Base-by-base conservation (phyloP, 257 asterid species). In the Nicotiana tomentosiformis region DNA sequence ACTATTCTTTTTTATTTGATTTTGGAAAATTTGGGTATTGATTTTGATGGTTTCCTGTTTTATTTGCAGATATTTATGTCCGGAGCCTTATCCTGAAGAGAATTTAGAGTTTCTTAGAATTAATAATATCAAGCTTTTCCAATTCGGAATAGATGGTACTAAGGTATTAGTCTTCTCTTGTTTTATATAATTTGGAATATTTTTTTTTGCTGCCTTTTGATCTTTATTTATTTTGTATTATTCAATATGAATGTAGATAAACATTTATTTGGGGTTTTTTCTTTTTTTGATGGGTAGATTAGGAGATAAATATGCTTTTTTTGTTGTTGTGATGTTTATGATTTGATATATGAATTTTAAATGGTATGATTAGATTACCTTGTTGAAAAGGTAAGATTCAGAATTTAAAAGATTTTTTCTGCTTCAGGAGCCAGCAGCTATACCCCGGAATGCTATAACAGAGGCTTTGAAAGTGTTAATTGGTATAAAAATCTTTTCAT, bases 81-180 rank as follows among this genome's bases (percentile, higher is more conserved):
- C 88, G 2, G 91, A 85, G 84, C 87, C 87, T 14, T 89, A 89
- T 66, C 91, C 91, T 0, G 88, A 83, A 58, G 88, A 87, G 86
- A 83, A 85, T 72, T 83, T 55, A 55, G 84, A 83, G 85, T 85
- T 89, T 83, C 83, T 87, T 69, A 80, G 83, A 67, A 32, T 86
- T 66, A 85, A 85, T 51, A 76, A 85, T 14, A 57, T 89, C 49
- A 85, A 85, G 89, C 91, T 87, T 46, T 87, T 83, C 82, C 86
- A 87, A 74, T 85, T 86, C 39, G 91, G 89, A 43, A 85, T 88
- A 65, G 91, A 86, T 70, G 91, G 91, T 68, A 88, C 89, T 12
- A 86, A 86, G 88, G 91, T 88, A 43, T 33, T 43, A 1, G 5
- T 4, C 32, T 83, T 78, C 15, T 30, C 33, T 18, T 55, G 3